phyloP scores from a whole-genome alignment of 2,329 filamentous ascomycete genomes.

The Allantophomopsis lycopodina region DNA sequence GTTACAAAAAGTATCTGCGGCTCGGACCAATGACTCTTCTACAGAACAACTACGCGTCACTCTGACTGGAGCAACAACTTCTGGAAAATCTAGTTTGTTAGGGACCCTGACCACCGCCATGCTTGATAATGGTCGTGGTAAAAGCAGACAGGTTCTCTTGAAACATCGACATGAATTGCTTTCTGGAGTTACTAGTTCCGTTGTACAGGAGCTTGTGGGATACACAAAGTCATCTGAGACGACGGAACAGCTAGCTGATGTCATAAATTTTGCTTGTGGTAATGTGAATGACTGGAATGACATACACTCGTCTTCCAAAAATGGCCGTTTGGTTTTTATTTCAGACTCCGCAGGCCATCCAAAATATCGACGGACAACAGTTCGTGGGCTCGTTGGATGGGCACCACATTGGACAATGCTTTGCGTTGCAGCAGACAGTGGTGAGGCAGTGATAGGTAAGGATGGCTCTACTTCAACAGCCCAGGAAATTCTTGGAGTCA shows the following conservation, averaged over 20 bases:
- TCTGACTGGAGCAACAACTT: conserved; percentile 76
- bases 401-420: conserved; percentile 86
- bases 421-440: conserved; percentile 72
- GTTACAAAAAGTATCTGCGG: neutral
- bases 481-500: conserved; percentile 35
- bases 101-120: conserved; percentile 80
- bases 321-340: conserved; percentile 70
- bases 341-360: conserved; percentile 88
- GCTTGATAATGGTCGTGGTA: conserved; percentile 83
- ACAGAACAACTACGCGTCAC: conserved; percentile 75
- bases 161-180: conserved; percentile 89
- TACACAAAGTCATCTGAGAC: conserved; percentile 40
- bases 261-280: conserved; percentile 75
- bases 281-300: conserved; percentile 91
- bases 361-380: conserved; percentile 75
- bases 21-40: conserved; percentile 21
- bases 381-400: conserved; percentile 89
- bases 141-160: conserved; percentile 74
- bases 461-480: conserved; percentile 29
- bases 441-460: conserved; percentile 25
- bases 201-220: conserved; percentile 86
- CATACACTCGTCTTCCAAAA: conserved; percentile 67
- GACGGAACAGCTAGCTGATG: conserved; percentile 13
- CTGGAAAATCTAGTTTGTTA: conserved; percentile 82
- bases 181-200: conserved; percentile 85